Evolutionary conservation across 2,329 filamentous ascomycete species (phyloP), one percentile per base, ranked within the genome.

Genomic region (Penicillium sclerotiorum): DNA sequence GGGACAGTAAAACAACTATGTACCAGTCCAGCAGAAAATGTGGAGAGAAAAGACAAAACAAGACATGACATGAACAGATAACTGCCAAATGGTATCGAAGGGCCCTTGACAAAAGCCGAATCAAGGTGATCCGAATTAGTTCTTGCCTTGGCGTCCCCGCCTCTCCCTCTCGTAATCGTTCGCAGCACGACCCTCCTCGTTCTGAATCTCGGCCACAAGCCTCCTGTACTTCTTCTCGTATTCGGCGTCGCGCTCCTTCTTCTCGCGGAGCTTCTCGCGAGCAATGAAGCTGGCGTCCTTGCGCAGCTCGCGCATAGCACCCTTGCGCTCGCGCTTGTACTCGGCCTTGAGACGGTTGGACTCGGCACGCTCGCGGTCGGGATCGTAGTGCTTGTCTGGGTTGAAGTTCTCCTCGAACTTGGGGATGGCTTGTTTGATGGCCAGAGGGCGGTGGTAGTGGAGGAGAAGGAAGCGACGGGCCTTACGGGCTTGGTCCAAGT

Each of bases 321-420:
- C 93, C 83, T 99, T 99, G 72, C 85, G 83, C 80, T 99, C 94
- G 67, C 88, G 85, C 84, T 95, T 96, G 82, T 92, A 89, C 77
- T 97, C 93, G 55, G 86, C 86, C 75, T 86, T 86, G 66, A 99
- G 81, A 72, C 92, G 94, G 66, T 86, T 86, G 54, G 88, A 74
- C 66, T 96, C 91, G 18, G 89, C 87, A 27, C 94, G 89, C 73
- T 96, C 91, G 60, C 86, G 87, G 73, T 99, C 89, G 1, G 91
- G 91, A 68, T 99, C 95, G 82, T 99, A 97, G 80, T 97, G 94
- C 76, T 91, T 93, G 76, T 89, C 85, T 3, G 94, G 94, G 71
- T 95, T 94, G 81, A 91, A 99, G 50, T 83, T 81, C 69, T 96
- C 93, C 75, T 97, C 94, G 75, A 97, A 99, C 72, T 95, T 96